Percentiles rank a stretch among this genome's conserved stretches.
phyloP scores from a whole-genome alignment of 202 grass and related monocot species.

The Eragrostis tef region DNA sequence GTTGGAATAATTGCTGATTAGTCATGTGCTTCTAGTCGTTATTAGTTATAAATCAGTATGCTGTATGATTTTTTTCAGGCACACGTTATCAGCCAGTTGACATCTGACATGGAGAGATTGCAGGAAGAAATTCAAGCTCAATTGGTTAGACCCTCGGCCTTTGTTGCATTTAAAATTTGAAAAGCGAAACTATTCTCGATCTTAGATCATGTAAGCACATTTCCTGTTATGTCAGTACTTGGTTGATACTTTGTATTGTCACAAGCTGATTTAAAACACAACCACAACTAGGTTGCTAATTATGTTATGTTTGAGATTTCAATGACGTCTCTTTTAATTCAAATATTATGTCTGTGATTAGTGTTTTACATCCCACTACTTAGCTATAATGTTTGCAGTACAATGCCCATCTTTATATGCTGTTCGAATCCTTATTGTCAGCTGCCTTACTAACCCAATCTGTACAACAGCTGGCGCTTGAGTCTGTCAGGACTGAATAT shows the following conservation, averaged over 20 bases:
- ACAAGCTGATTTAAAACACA: background rate
- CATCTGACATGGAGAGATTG: slow-evolving; percentile 87
- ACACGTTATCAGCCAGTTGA: slow-evolving; percentile 83
- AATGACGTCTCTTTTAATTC: slow-evolving; percentile 5
- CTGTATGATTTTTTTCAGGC: slow-evolving; percentile 59
- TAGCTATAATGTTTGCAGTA: slow-evolving; percentile 11
- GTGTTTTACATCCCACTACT: slow-evolving; percentile 26
- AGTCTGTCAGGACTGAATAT: slow-evolving; percentile 79
- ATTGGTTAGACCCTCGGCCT: slow-evolving; percentile 59
- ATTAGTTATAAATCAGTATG: slow-evolving; percentile 17
- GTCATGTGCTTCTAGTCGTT: slow-evolving; percentile 19
- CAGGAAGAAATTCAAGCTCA: slow-evolving; percentile 93
- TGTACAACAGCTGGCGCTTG: slow-evolving; percentile 73
- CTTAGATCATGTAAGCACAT: slow-evolving; percentile 30
- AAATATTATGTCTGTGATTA: background rate
- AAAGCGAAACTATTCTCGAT: slow-evolving; percentile 9
- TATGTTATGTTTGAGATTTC: slow-evolving; percentile 30
- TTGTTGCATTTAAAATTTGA: slow-evolving; percentile 36
- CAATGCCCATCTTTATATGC: slow-evolving; percentile 1
- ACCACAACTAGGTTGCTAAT: background rate
- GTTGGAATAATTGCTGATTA: slow-evolving; percentile 36
- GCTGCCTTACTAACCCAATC: slow-evolving; percentile 12
- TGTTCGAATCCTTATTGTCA: slow-evolving; percentile 24
- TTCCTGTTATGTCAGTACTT: background rate
- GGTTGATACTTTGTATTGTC: background rate